Conservation (phyloP, 192 early-diverging fungal genomes). For the Cetraspora pellucida region DNA sequence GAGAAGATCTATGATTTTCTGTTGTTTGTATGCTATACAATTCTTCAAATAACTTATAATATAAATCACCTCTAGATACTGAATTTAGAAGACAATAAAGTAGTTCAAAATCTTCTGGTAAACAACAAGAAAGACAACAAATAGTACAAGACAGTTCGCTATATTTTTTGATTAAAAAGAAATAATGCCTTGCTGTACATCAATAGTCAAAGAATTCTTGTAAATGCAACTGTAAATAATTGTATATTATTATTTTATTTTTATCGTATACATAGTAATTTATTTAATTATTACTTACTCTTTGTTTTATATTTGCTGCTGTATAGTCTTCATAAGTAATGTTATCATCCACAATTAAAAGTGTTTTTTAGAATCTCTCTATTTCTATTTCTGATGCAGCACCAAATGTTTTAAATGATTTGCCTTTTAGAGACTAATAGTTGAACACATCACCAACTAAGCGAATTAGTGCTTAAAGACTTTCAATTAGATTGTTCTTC, state of each 20-base stretch:
- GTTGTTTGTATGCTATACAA: background rate
- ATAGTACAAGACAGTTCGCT: background rate
- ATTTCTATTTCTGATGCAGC: slow-evolving; percentile 4
- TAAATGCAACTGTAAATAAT: background rate
- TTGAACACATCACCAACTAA: background rate
- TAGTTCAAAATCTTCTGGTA: background rate
- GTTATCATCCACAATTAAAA: background rate
- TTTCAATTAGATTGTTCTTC: background rate
- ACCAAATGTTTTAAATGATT: background rate
- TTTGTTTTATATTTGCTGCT: background rate
- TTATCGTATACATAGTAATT: background rate
- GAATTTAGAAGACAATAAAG: background rate
- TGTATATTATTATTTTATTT: background rate
- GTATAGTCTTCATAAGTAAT: background rate
- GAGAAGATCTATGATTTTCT: slow-evolving; percentile 4
- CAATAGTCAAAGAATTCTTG: slow-evolving; percentile 4
- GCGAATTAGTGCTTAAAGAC: background rate
- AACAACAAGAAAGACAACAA: background rate
- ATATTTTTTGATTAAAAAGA: background rate
- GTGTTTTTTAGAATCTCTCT: background rate
- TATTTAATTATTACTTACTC: background rate
- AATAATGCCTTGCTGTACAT: background rate
- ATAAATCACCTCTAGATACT: background rate
- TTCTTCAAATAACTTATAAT: background rate
- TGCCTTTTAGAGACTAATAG: background rate